Evolutionary conservation across 805 yeast genomes (phyloP).

Genomic region (Kodamaea restingae): DNA sequence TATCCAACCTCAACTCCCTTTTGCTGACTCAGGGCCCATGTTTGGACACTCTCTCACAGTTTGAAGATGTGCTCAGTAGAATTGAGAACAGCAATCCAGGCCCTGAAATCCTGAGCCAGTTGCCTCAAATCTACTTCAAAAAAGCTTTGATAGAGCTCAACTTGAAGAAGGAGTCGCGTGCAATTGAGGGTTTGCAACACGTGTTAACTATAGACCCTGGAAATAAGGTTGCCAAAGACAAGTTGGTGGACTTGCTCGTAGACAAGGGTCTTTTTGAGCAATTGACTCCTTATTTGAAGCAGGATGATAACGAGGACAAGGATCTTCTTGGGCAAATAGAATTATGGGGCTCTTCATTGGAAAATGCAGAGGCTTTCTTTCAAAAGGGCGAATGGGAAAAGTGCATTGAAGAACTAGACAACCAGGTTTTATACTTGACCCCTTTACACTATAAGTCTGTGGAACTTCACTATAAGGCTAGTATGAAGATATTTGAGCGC

Average conservation of each 20-base stretch:
- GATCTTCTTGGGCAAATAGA: conserved; percentile 14
- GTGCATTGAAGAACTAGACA: conserved; percentile 27
- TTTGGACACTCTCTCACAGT: conserved; percentile 21
- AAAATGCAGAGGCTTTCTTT: conserved; percentile 11
- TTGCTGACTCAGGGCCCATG: conserved; percentile 31
- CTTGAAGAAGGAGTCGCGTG: conserved; percentile 49
- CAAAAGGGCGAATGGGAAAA: conserved; percentile 16
- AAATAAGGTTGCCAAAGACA: conserved; percentile 46
- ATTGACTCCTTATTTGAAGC: conserved; percentile 4
- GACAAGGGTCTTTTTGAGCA: conserved; percentile 48
- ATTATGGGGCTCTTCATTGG: conserved; percentile 16
- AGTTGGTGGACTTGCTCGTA: conserved; percentile 46
- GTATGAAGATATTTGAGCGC: conserved; percentile 15
- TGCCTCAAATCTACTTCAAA: conserved; percentile 51
- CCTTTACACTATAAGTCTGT: conserved; percentile 41
- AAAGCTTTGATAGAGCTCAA: conserved; percentile 59
- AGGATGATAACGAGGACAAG: background rate
- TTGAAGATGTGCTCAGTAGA: conserved; percentile 13
- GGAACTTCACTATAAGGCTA: conserved; percentile 23
- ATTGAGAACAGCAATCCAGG: conserved; percentile 5
- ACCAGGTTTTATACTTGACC: conserved; percentile 28
- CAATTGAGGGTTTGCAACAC: conserved; percentile 48
- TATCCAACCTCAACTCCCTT: conserved; percentile 10
- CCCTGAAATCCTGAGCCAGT: conserved; percentile 11
- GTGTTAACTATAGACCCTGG: conserved; percentile 42